Conservation (phyloP, 352 stramenopile genomes). For the Pilasporangium apinafurcum region DNA sequence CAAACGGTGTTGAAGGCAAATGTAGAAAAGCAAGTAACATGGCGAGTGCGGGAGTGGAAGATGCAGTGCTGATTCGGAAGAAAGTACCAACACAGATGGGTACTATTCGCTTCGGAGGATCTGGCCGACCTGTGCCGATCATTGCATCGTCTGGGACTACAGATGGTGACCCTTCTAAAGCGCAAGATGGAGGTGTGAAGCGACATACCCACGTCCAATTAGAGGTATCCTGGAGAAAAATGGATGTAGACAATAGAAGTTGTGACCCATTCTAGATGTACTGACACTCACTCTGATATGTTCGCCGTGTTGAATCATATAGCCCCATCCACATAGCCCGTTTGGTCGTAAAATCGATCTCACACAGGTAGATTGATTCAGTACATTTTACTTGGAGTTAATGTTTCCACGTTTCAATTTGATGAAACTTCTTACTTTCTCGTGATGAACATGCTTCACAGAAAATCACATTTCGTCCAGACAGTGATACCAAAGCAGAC, state of each 20-base stretch:
- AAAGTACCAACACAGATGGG: slow-evolving; percentile 37
- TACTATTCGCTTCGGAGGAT: slow-evolving; percentile 38
- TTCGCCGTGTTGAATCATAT: neutral
- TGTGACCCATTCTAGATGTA: too few species aligned
- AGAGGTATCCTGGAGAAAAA: too few species aligned
- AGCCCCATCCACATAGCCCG: slow-evolving; percentile 31
- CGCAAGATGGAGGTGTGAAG: too few species aligned
- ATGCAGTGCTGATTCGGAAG: slow-evolving; percentile 15
- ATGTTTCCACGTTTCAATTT: too few species aligned
- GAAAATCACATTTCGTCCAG: slow-evolving; percentile 1
- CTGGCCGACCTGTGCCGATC: slow-evolving; percentile 29
- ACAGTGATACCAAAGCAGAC: neutral
- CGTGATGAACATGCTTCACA: neutral
- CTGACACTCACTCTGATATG: too few species aligned
- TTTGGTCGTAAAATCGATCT: slow-evolving; percentile 33
- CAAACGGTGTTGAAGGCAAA: slow-evolving; percentile 1
- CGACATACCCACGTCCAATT: too few species aligned
- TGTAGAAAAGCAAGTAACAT: slow-evolving; percentile 14
- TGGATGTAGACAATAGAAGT: too few species aligned
- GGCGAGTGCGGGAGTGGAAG: slow-evolving; percentile 1
- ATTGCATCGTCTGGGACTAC: too few species aligned
- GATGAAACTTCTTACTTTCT: neutral
- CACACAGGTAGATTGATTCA: slow-evolving; percentile 12
- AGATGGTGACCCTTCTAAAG: too few species aligned
- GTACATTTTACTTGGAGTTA: neutral